Base-by-base conservation (phyloP, 2,329 filamentous ascomycete genomes). In the Cladophialophora carrionii region DNA sequence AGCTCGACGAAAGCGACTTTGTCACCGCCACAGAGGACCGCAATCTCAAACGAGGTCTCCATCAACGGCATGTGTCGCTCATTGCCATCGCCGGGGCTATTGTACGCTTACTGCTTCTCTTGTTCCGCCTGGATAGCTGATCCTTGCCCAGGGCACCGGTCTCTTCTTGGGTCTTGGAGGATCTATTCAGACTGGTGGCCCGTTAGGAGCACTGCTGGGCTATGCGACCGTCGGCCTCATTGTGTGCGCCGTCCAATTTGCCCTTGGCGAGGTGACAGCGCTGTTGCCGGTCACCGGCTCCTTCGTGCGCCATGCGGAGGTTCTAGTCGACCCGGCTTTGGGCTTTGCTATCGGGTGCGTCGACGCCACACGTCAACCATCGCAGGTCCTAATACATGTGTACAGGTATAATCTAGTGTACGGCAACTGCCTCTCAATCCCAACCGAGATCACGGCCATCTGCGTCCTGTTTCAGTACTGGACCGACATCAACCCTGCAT, bases 381-480 rank as follows among this genome's bases (percentile, higher is more conserved):
- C 10, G 12, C 41, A 6, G n/a, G 3, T 34, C 2, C 34, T 59
- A 29, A 68, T 37, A 41, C 5, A 43, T 14, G 37, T 54, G 17
- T 32, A 32, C 17, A 63, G 67, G 8, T 70, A 68, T 55, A 72
- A 69, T 43, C 48, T 70, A 74, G 76, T 73, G 76, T 85, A 86
- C 63, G 84, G 83, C 53, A 85, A 84, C 68, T 72, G 82, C 55
- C 74, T 86, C 68, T 81, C 81, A 52, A 82, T 87, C 24, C 83
- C 84, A 3, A 78, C 82, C 61, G 87, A 89, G 73, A 87, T 89
- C 64, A 84, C 84, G 0, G 87, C 87, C 10, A 84, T 86, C 20
- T 83, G 84, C 51, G 84, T 88, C 1, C 77, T 89, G 24, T 86
- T 89, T 65, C 78, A 86, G 70, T 88, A 84, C 71, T 89, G 87